Evolutionary conservation across 2,329 filamentous ascomycete genomes (phyloP).

Genomic region (Clarireedia hainanense): DNA sequence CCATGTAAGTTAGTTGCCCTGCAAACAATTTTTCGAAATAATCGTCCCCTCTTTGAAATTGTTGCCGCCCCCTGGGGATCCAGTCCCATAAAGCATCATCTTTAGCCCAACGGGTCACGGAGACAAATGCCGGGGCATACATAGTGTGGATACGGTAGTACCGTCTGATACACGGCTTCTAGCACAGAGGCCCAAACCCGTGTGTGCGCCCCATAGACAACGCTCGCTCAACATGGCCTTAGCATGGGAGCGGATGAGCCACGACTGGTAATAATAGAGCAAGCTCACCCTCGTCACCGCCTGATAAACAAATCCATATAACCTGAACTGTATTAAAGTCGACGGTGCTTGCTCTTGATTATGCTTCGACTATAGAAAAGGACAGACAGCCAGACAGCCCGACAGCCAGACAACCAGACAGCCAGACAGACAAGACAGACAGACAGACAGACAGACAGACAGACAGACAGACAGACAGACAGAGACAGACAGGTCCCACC

Average conservation of each 20-base stretch:
- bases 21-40: constrained; percentile 11
- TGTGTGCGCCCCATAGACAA: constrained; percentile 7
- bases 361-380: not conserved
- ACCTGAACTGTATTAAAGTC: constrained; percentile 6
- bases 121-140: constrained; percentile 17
- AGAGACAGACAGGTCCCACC: not conserved
- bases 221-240: constrained; percentile 7
- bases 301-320: not conserved
- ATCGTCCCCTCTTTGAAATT: constrained; percentile 1
- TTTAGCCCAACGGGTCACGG: constrained; percentile 17
- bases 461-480: too few relatives aligned
- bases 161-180: constrained; percentile 17
- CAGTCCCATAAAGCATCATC: not conserved
- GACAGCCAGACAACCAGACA: not conserved
- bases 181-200: constrained; percentile 8
- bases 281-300: constrained; percentile 9
- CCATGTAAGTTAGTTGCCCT: constrained; percentile 12
- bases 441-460: not conserved
- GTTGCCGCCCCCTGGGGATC: not conserved
- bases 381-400: not conserved
- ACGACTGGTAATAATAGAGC: constrained; percentile 5
- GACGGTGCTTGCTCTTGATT: not conserved
- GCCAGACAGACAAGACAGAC: too few relatives aligned
- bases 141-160: constrained; percentile 10
- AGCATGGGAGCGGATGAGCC: constrained; percentile 10